phyloP scores from a whole-genome alignment of 2,329 filamentous ascomycete species.

The Alternaria atra region DNA sequence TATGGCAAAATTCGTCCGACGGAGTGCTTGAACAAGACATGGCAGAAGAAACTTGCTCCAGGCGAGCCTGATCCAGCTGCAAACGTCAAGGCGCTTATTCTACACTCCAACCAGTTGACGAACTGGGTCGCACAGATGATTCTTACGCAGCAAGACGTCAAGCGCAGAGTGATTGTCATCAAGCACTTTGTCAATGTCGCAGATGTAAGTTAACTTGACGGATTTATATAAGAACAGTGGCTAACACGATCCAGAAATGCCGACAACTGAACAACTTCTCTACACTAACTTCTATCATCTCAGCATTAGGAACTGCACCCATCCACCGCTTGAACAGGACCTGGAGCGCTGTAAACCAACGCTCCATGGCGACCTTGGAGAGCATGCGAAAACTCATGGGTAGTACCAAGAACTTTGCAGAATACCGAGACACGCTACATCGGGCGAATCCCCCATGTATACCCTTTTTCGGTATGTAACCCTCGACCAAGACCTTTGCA shows the following conservation, averaged over 20 bases:
- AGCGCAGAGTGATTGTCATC: conserved; percentile 95
- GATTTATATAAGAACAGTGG: neutral
- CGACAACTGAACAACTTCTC: conserved; percentile 95
- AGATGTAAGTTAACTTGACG: conserved; percentile 71
- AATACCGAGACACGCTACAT: conserved; percentile 93
- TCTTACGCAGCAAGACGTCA: conserved; percentile 89
- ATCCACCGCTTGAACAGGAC: conserved; percentile 93
- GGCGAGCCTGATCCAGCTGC: conserved; percentile 85
- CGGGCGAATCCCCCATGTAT: conserved; percentile 95
- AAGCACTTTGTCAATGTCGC: conserved; percentile 98
- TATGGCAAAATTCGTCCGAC: conserved; percentile 97
- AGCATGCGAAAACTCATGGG: conserved; percentile 95
- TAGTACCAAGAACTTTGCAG: conserved; percentile 97
- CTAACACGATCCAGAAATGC: conserved; percentile 75
- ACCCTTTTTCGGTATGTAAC: conserved; percentile 85
- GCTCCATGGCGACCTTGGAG: conserved; percentile 81
- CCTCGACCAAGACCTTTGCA: neutral
- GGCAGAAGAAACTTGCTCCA: conserved; percentile 92
- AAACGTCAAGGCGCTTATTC: conserved; percentile 94
- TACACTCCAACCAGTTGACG: conserved; percentile 98
- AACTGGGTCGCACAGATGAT: conserved; percentile 99
- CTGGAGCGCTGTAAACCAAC: conserved; percentile 91
- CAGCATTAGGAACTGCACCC: conserved; percentile 90
- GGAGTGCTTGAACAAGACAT: conserved; percentile 97
- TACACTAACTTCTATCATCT: conserved; percentile 96